Percentiles rank a stretch among this genome's conserved stretches.
Conservation (phyloP, 768 basidiomycete genomes). For the Lactifluus pinguis region DNA sequence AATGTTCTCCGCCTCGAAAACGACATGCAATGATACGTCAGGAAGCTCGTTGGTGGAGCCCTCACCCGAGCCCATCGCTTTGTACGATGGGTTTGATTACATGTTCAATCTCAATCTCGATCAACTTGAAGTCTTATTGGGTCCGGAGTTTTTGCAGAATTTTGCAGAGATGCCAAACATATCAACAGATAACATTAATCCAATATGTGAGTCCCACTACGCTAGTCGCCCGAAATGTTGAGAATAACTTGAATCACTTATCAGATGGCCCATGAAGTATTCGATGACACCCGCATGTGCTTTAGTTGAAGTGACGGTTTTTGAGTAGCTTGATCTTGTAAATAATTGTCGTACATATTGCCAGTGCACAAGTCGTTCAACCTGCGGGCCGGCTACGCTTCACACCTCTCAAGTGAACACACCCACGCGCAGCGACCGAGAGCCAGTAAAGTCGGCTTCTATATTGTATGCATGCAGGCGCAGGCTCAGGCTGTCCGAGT, state of each 20-base stretch:
- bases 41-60: constrained; percentile 2
- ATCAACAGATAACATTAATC: background rate
- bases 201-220: background rate
- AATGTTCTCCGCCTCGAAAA: background rate
- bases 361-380: no score
- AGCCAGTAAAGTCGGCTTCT: background rate
- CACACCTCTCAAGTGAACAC: background rate
- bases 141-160: constrained; percentile 14
- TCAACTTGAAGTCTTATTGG: constrained; percentile 4
- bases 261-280: background rate
- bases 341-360: no score
- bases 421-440: background rate
- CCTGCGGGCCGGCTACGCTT: no score
- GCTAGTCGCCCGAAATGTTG: background rate
- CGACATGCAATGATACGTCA: background rate
- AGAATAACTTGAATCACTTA: background rate
- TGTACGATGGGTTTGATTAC: constrained; percentile 1
- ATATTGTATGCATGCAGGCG: constrained; percentile 7
- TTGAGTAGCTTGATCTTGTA: background rate
- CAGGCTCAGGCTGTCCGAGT: constrained; percentile 33
- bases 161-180: constrained; percentile 5
- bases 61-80: background rate
- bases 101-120: constrained; percentile 3
- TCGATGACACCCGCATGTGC: background rate
- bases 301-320: background rate